phyloP scores from a whole-genome alignment of 2,329 filamentous ascomycete genomes.

The Claviceps sp. region DNA sequence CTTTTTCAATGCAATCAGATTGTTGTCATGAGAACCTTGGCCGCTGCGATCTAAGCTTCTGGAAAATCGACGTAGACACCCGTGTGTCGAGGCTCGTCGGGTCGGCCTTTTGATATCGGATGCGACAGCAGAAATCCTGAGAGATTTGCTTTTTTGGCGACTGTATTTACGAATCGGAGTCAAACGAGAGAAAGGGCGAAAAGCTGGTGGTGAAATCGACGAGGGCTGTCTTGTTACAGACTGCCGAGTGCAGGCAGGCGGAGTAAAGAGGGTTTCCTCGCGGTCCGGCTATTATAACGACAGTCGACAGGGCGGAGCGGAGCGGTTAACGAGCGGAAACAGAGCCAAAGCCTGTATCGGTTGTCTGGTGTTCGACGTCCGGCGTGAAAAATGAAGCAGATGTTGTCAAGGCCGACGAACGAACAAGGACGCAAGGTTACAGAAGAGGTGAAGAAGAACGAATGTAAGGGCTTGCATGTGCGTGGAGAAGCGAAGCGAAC shows the following conservation, averaged over 20 bases:
- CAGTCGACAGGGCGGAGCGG: neutral
- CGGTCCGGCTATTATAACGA: neutral
- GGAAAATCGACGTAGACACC: no score
- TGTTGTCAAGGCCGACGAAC: neutral
- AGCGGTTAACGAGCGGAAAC: neutral
- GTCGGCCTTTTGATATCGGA: neutral
- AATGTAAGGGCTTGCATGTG: neutral
- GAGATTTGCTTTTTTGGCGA: neutral
- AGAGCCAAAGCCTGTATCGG: neutral
- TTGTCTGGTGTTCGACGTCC: constrained; percentile 1
- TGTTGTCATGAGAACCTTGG: neutral
- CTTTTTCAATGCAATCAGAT: neutral
- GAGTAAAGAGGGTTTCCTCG: neutral
- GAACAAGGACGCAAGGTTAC: neutral
- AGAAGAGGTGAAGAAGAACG: neutral
- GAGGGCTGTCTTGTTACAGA: neutral
- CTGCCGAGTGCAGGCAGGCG: neutral
- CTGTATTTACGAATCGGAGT: neutral
- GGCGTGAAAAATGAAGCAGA: neutral
- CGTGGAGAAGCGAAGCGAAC: neutral
- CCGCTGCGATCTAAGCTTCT: neutral
- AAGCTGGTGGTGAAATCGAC: neutral
- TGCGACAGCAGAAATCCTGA: neutral
- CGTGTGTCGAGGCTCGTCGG: neutral
- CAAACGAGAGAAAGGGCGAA: neutral